Evolutionary conservation across 352 stramenopile species (phyloP), one percentile per base, ranked within the genome.

Genomic region (Phytophthora nicotianae): DNA sequence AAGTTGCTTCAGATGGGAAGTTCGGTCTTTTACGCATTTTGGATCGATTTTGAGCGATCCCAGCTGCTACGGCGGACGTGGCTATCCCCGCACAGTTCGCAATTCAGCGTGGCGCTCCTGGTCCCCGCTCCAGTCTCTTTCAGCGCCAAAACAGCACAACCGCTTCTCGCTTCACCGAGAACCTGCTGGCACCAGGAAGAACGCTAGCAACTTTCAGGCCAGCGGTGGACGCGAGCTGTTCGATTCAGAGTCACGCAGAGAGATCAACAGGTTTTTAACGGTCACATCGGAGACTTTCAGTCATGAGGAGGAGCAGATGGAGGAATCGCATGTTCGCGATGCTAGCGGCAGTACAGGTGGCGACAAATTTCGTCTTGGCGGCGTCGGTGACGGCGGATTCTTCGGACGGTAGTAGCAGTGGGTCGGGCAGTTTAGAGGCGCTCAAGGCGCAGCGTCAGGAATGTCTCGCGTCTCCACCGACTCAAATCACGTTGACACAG

Each of bases 401-500:
- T 2, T 62, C 59, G 10, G 59, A 24, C 27, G 47, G 53, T 47
- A 64, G 48, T 11, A 41, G 47, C 11, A 63, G 42, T 23, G 53
- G 54, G 2, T 47, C 53, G 1, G 53, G 13, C 1, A 70, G 59
- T 53, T 59, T 74, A 43, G 23, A 23, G 26, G 65, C 62, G 17
- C 62, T 74, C 17, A 72, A 72, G 53, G 26, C 46, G 13, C 57
- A 66, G 48, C 67, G 62, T 16, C 51, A 65, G 20, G 46, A 66
- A 54, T 75, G 68, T 58, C 59, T 75, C 17, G 32, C 29, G 37
- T 65, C 52, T 53, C 64, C 64, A 17, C 68, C 68, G 5, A 61
- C 27, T 2, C 41, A 66, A 19, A 26, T 70, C 16, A 72, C 62
- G 1, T 64, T 75, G 2, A 66, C n/a, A 7, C 68, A 73, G 27